Evolutionary conservation across 2,329 filamentous ascomycete species (phyloP).

Genomic region (Elsinoe australis): DNA sequence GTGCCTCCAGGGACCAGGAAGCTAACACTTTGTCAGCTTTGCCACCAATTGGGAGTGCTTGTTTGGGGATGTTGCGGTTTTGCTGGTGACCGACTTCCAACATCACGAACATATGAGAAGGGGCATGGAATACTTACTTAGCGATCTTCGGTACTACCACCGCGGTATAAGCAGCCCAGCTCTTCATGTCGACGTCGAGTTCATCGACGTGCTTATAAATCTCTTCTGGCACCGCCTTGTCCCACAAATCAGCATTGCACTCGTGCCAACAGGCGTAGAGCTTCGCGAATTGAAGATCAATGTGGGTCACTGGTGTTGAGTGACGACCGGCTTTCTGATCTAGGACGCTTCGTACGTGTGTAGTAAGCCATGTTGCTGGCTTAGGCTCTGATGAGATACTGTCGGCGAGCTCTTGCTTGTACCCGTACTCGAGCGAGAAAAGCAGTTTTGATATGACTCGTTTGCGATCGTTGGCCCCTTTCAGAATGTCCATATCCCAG

Average conservation of each 20-base stretch:
- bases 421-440: background rate
- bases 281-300: constrained; percentile 2
- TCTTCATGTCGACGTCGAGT: background rate
- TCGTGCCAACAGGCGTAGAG: constrained; percentile 16
- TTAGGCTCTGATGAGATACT: background rate
- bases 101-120: no score
- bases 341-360: background rate
- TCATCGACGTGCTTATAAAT: constrained; percentile 3
- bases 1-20: constrained; percentile 1
- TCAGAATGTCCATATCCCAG: constrained; percentile 1
- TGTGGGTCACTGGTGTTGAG: background rate
- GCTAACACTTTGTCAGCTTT: no score
- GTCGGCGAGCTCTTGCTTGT: background rate
- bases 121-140: no score
- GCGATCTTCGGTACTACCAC: constrained; percentile 8
- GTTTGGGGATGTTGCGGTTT: no score
- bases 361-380: background rate
- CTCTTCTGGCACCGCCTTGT: background rate
- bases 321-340: constrained; percentile 3
- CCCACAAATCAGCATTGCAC: constrained; percentile 4
- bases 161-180: background rate
- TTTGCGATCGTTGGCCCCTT: constrained; percentile 5
- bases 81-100: no score
- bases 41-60: no score
- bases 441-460: constrained; percentile 12